Conservation (phyloP, 2,329 filamentous ascomycete species). For the Kalmusia sp. region DNA sequence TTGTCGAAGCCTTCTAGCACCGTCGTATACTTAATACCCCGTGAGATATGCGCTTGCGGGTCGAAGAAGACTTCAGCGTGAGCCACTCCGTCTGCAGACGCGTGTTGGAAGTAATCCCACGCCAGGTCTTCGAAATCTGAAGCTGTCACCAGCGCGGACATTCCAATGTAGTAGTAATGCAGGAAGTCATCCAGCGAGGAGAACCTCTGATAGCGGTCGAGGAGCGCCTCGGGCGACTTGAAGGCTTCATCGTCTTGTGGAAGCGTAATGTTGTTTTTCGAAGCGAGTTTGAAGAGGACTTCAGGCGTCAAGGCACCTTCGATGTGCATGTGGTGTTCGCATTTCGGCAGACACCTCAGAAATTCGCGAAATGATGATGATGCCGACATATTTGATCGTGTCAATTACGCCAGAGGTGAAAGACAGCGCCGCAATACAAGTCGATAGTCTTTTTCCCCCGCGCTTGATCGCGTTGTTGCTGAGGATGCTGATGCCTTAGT, state of each 20-base stretch:
- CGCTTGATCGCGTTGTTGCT: too few relatives aligned
- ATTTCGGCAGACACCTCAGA: conserved; percentile 73
- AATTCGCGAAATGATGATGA: conserved; percentile 13
- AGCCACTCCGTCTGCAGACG: conserved; percentile 68
- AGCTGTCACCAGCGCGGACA: conserved; percentile 69
- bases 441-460: too few relatives aligned
- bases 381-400: background rate
- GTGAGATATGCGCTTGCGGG: conserved; percentile 73
- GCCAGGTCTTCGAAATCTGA: conserved; percentile 77
- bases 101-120: conserved; percentile 73
- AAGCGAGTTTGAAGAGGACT: conserved; percentile 73
- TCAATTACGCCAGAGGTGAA: background rate
- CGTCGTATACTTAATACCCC: conserved; percentile 68
- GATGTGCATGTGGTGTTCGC: conserved; percentile 82
- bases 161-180: conserved; percentile 78
- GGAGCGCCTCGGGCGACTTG: conserved; percentile 64
- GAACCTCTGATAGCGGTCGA: conserved; percentile 71
- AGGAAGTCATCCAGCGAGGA: conserved; percentile 78
- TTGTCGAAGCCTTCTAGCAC: conserved; percentile 69
- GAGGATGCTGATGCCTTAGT: too few relatives aligned
- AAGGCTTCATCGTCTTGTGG: conserved; percentile 67
- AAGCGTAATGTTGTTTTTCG: conserved; percentile 69
- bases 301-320: conserved; percentile 76
- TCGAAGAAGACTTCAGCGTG: conserved; percentile 85
- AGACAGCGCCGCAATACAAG: too few relatives aligned